Evolutionary conservation across 2,329 filamentous ascomycete species (phyloP).

Genomic region (Tothia fuscella): DNA sequence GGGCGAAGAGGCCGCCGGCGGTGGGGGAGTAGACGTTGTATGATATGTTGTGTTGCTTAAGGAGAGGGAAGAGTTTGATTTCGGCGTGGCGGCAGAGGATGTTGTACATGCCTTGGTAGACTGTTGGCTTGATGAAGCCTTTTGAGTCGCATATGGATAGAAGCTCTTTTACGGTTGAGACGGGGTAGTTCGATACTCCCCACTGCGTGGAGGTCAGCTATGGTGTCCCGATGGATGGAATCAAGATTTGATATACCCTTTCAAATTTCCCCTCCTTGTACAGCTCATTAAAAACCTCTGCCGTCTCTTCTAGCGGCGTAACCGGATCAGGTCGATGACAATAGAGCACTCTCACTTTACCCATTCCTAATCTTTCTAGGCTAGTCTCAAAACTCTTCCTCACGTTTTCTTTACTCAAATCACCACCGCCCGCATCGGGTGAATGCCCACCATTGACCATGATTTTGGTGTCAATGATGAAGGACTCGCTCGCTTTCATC

Average conservation of each 20-base stretch:
- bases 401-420: not conserved
- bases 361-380: not conserved
- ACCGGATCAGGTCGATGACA: not conserved
- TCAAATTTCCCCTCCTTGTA: slow-evolving; percentile 2
- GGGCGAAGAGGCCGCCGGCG: slow-evolving; percentile 23
- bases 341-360: not conserved
- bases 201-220: too few species aligned
- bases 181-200: slow-evolving; percentile 1
- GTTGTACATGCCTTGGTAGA: slow-evolving; percentile 37
- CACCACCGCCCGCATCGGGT: not conserved
- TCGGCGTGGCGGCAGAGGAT: slow-evolving; percentile 29
- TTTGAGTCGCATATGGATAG: slow-evolving; percentile 19
- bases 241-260: too few species aligned
- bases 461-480: slow-evolving; percentile 15
- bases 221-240: too few species aligned
- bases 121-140: slow-evolving; percentile 26
- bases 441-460: slow-evolving; percentile 6
- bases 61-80: slow-evolving; percentile 29
- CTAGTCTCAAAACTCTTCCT: not conserved
- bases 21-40: slow-evolving; percentile 31
- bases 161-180: slow-evolving; percentile 16
- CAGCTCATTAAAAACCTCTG: not conserved
- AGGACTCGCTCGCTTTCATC: slow-evolving; percentile 9
- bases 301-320: not conserved
- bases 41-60: slow-evolving; percentile 30